phyloP scores from a whole-genome alignment of 371 early-diverging fungal genomes.

The Gilbertella persicaria region DNA sequence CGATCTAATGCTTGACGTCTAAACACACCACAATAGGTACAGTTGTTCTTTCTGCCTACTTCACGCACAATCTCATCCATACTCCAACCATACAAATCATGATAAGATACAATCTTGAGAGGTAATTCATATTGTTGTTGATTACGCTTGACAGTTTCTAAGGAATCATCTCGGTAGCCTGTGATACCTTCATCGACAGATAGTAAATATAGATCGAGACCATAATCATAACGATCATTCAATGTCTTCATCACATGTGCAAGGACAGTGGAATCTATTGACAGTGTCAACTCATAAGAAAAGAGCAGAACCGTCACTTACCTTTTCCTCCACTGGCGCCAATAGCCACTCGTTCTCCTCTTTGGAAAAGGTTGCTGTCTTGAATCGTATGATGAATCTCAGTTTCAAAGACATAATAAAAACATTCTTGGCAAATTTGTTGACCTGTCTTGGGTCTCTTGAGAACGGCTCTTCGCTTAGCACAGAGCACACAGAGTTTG shows the following conservation, averaged over 20 bases:
- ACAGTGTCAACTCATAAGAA: no score
- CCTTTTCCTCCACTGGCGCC: constrained; percentile 99
- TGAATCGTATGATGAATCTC: constrained; percentile 97
- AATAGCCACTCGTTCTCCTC: constrained; percentile 94
- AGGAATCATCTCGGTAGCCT: constrained; percentile 98
- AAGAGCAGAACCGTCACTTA: constrained; percentile 25
- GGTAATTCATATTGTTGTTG: constrained; percentile 93
- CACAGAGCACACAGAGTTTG: constrained; percentile 57
- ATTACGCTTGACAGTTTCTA: constrained; percentile 98
- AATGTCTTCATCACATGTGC: constrained; percentile 95
- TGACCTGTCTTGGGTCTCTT: constrained; percentile 94
- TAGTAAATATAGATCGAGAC: constrained; percentile 89
- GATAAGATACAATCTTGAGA: constrained; percentile 93
- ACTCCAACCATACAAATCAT: constrained; percentile 96
- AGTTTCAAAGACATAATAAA: constrained; percentile 93
- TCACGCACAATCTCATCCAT: constrained; percentile 98
- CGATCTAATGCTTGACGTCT: constrained; percentile 98
- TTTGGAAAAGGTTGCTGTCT: constrained; percentile 81
- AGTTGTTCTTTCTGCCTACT: constrained; percentile 97
- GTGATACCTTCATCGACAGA: constrained; percentile 99
- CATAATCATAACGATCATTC: constrained; percentile 95
- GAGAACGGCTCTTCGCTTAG: constrained; percentile 74
- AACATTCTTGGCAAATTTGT: constrained; percentile 94
- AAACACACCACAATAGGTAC: constrained; percentile 99
- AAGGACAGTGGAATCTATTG: constrained; percentile 96